Percentiles rank a stretch among this genome's conserved stretches.
Conservation (phyloP, 2,329 filamentous ascomycete species). For the Verticillium longisporum region DNA sequence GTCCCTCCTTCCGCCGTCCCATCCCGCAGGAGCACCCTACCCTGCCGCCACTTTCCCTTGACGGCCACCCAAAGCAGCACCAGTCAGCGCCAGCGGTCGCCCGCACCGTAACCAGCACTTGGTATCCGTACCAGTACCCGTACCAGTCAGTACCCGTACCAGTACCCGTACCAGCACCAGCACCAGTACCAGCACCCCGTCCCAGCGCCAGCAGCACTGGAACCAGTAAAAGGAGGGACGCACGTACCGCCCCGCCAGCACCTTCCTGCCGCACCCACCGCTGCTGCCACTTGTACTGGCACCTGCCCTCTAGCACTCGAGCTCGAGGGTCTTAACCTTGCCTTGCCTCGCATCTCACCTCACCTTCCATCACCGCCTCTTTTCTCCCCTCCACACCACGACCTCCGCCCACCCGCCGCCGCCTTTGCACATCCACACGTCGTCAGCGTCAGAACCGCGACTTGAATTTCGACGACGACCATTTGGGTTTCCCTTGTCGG, state of each 20-base stretch:
- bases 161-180: neutral
- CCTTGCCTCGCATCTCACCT: neutral
- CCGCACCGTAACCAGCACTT: too few species aligned
- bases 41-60: neutral
- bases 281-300: neutral
- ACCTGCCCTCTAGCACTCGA: conserved; percentile 1
- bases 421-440: neutral
- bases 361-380: neutral
- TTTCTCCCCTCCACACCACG: neutral
- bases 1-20: conserved; percentile 4
- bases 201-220: neutral
- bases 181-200: neutral
- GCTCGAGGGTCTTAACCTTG: neutral
- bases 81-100: neutral
- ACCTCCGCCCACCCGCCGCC: neutral
- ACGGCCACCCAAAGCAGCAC: neutral
- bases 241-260: neutral
- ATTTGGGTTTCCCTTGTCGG: neutral
- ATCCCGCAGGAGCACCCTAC: neutral
- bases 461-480: neutral
- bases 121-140: neutral
- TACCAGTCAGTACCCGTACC: neutral
- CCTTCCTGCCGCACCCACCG: neutral
- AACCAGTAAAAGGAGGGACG: neutral
- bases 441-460: neutral